These are phyloP conservation scores for Candida awuae DNA, from an alignment of 805 yeast genomes.

Conservation along the genomic window DNA sequence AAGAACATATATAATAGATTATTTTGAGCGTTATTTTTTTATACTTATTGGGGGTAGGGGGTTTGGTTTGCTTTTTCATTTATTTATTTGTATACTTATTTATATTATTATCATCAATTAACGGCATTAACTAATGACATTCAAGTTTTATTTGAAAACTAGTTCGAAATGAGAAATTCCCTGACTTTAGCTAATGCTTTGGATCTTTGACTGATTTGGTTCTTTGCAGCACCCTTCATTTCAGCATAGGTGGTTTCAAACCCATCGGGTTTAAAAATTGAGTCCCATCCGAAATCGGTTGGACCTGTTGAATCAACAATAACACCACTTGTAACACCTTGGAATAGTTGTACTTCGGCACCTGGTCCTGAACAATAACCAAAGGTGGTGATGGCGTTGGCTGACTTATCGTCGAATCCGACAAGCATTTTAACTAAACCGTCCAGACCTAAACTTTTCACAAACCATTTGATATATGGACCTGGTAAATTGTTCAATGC, in stretches of 20 bases:
- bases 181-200: constrained; percentile 71
- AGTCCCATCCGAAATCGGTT: constrained; percentile 88
- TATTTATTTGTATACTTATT: neutral
- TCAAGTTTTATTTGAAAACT: no score
- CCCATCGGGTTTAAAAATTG: constrained; percentile 80
- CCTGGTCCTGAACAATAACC: constrained; percentile 86
- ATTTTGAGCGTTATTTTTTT: no score
- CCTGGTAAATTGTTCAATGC: constrained; percentile 86
- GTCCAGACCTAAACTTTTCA: constrained; percentile 61
- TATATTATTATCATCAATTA: no score
- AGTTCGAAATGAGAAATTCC: no score
- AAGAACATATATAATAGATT: no score
- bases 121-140: constrained; percentile 25
- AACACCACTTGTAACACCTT: constrained; percentile 73
- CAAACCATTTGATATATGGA: constrained; percentile 85
- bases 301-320: constrained; percentile 79
- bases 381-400: constrained; percentile 85
- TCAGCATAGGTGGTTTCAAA: constrained; percentile 77
- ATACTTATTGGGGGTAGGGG: no score
- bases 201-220: constrained; percentile 79
- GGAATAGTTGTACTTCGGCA: constrained; percentile 62
- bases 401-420: constrained; percentile 77
- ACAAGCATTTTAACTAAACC: constrained; percentile 71
- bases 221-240: constrained; percentile 69
- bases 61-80: no score